Conservation (phyloP, 345 rosid species). For the Syzygium aromaticum region DNA sequence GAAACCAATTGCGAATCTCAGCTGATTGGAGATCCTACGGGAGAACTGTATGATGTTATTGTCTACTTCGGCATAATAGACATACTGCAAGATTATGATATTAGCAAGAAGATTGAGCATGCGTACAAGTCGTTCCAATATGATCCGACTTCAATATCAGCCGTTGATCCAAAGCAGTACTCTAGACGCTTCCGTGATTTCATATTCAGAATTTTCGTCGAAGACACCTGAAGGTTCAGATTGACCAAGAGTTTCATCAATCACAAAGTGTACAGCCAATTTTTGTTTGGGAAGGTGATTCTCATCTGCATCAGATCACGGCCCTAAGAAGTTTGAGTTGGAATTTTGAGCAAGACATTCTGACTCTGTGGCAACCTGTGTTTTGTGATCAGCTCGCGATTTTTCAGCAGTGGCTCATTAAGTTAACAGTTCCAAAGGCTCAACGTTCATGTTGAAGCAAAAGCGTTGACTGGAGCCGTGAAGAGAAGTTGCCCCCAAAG, state of each 20-base stretch:
- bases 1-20: conserved; percentile 48
- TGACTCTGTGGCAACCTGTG: background rate
- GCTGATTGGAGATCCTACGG: conserved; percentile 78
- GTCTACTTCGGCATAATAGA: conserved; percentile 85
- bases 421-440: background rate
- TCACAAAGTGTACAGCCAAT: background rate
- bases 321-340: background rate
- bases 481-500: background rate
- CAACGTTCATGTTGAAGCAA: background rate
- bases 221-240: conserved; percentile 42
- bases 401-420: background rate
- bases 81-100: conserved; percentile 93
- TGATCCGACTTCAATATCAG: conserved; percentile 89
- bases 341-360: background rate
- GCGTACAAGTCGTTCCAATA: conserved; percentile 93
- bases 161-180: conserved; percentile 94
- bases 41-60: conserved; percentile 63
- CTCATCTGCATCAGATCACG: background rate
- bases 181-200: conserved; percentile 90
- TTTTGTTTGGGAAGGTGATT: background rate
- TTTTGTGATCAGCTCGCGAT: background rate
- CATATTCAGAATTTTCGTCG: conserved; percentile 68
- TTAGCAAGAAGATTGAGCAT: conserved; percentile 97
- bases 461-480: background rate
- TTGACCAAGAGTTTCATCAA: background rate